Evolutionary conservation across 495 filamentous ascomycete species (phyloP).

Genomic region (Podospora pseudocomata): DNA sequence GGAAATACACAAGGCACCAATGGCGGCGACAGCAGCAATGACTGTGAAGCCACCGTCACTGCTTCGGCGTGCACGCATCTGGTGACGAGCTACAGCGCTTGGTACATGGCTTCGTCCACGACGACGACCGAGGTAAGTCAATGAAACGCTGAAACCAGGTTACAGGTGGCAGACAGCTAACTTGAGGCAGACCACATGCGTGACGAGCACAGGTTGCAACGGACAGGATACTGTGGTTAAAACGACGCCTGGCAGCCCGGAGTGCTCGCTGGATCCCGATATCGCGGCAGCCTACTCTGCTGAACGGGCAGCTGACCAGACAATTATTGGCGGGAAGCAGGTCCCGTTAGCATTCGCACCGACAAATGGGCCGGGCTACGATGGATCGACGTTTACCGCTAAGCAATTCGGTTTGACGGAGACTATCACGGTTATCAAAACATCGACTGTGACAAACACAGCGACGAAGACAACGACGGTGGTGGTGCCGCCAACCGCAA

Average conservation of each 20-base stretch:
- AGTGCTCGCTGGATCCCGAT: neutral
- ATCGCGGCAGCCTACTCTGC: neutral
- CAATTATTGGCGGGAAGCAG: neutral
- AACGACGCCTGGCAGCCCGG: neutral
- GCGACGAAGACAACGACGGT: neutral
- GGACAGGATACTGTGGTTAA: neutral
- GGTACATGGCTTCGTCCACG: neutral
- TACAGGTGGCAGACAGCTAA: neutral
- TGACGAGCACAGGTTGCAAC: neutral
- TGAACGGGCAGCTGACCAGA: neutral
- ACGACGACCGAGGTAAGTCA: neutral
- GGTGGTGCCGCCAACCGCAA: neutral
- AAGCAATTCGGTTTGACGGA: neutral
- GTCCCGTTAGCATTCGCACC: neutral
- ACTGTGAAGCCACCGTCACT: neutral
- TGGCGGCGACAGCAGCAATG: neutral
- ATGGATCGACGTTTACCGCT: neutral
- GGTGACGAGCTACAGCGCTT: neutral
- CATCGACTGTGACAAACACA: neutral
- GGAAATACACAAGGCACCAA: neutral
- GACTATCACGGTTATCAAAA: neutral
- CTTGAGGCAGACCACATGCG: neutral
- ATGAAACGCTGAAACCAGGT: neutral
- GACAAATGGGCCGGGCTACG: neutral
- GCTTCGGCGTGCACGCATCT: neutral